Evolutionary conservation across 768 basidiomycete genomes (phyloP).

Genomic region (Mycena haematopus): DNA sequence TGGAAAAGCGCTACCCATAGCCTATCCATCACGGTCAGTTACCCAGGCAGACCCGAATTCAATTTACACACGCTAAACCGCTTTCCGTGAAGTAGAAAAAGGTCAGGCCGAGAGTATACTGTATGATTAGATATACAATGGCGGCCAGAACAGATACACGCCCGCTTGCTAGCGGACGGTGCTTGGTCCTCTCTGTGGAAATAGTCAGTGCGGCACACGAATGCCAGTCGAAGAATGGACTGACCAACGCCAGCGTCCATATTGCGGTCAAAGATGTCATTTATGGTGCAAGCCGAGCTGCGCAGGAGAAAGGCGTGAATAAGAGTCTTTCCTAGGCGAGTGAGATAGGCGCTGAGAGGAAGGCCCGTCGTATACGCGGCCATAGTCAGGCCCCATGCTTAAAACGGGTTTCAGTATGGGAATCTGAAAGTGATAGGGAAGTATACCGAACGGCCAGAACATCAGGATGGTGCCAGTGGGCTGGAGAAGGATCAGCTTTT

Average conservation of each 20-base stretch:
- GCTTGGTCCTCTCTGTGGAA: conserved; percentile 55
- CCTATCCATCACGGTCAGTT: conserved; percentile 33
- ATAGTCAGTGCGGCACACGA: neutral
- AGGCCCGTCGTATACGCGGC: conserved; percentile 47
- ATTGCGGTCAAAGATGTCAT: conserved; percentile 60
- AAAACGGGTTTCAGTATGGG: neutral
- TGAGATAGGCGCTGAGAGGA: conserved; percentile 39
- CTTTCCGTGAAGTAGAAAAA: conserved; percentile 46
- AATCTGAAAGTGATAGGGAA: neutral
- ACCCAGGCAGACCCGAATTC: neutral
- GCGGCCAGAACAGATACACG: conserved; percentile 52
- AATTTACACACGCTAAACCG: conserved; percentile 42
- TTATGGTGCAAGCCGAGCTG: conserved; percentile 59
- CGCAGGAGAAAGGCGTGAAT: conserved; percentile 50
- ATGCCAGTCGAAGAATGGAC: conserved; percentile 29
- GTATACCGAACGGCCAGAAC: conserved; percentile 60
- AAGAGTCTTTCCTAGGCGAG: conserved; percentile 41
- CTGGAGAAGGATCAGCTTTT: conserved; percentile 35
- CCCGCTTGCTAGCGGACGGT: conserved; percentile 53
- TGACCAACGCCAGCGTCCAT: conserved; percentile 60
- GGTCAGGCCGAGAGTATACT: conserved; percentile 46
- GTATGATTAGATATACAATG: conserved; percentile 45
- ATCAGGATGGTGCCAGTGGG: conserved; percentile 57
- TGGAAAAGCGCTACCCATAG: conserved; percentile 51
- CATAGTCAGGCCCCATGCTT: conserved; percentile 56